A percentile compares a stretch with the other conserved stretches of the same genome.
Evolutionary conservation across 192 early-diverging fungal species (phyloP).

Genomic region (Mortierella hygrophila): DNA sequence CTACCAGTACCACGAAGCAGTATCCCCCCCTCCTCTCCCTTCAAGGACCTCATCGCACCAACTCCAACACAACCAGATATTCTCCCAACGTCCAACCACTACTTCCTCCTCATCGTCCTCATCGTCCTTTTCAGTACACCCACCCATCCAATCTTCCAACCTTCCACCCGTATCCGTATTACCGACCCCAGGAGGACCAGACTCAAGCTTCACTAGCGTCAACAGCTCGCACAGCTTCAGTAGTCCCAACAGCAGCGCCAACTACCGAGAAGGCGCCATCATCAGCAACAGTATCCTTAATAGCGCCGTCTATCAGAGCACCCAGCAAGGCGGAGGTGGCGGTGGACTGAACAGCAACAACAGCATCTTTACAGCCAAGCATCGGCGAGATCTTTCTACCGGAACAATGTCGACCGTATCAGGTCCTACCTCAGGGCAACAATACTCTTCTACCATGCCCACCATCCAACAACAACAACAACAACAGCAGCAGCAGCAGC

Average conservation of each 20-base stretch:
- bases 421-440: conserved; percentile 9
- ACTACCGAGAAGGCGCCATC: conserved; percentile 35
- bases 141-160: not conserved
- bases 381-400: conserved; percentile 38
- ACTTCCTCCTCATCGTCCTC: not conserved
- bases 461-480: conserved; percentile 20
- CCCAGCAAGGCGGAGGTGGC: conserved; percentile 10
- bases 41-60: conserved; percentile 25
- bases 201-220: conserved; percentile 28
- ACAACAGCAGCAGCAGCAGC: not conserved
- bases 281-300: conserved; percentile 46
- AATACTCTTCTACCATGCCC: not conserved
- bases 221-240: conserved; percentile 23
- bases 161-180: not conserved
- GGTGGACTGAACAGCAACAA: conserved; percentile 41
- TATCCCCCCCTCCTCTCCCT: conserved; percentile 9
- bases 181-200: conserved; percentile 17
- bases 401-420: conserved; percentile 32
- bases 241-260: conserved; percentile 20
- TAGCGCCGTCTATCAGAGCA: conserved; percentile 35
- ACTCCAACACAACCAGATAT: not conserved
- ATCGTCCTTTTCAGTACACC: not conserved
- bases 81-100: not conserved
- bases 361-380: conserved; percentile 33
- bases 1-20: not conserved